These are phyloP conservation scores for Cercospora zeae-maydis DNA, from an alignment of 2,329 filamentous ascomycete species.

Conservation along the genomic window DNA sequence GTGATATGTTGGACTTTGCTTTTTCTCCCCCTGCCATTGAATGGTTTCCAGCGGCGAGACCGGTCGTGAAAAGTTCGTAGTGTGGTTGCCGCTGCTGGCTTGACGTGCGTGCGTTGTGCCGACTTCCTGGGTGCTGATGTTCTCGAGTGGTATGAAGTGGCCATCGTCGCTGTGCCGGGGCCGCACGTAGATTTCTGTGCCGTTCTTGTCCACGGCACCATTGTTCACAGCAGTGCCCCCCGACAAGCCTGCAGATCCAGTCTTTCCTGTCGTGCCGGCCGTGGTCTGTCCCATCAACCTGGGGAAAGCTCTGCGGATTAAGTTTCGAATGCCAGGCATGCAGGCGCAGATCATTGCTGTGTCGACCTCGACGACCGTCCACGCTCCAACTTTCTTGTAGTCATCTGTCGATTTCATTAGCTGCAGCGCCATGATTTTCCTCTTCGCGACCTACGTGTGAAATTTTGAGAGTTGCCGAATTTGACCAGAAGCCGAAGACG, in stretches of 20 bases:
- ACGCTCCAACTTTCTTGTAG: slow-evolving; percentile 23
- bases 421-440: neutral
- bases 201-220: slow-evolving; percentile 12
- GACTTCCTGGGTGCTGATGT: slow-evolving; percentile 51
- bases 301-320: slow-evolving; percentile 19
- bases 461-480: slow-evolving; percentile 19
- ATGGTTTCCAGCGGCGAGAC: slow-evolving; percentile 3
- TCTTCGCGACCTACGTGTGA: slow-evolving; percentile 11
- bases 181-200: slow-evolving; percentile 13
- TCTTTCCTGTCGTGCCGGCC: neutral
- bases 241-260: slow-evolving; percentile 10
- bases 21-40: neutral
- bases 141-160: slow-evolving; percentile 21
- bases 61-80: neutral
- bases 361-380: slow-evolving; percentile 22
- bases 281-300: slow-evolving; percentile 14
- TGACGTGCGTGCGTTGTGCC: neutral
- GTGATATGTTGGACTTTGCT: neutral
- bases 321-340: slow-evolving; percentile 23
- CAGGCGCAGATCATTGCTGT: slow-evolving; percentile 22
- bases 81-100: neutral
- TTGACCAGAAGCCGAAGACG: slow-evolving; percentile 18
- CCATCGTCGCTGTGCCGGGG: slow-evolving; percentile 20
- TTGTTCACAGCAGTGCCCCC: slow-evolving; percentile 18
- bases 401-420: slow-evolving; percentile 14